Conservation (phyloP, 306 rosid species). For the Hippophae rhamnoides region DNA sequence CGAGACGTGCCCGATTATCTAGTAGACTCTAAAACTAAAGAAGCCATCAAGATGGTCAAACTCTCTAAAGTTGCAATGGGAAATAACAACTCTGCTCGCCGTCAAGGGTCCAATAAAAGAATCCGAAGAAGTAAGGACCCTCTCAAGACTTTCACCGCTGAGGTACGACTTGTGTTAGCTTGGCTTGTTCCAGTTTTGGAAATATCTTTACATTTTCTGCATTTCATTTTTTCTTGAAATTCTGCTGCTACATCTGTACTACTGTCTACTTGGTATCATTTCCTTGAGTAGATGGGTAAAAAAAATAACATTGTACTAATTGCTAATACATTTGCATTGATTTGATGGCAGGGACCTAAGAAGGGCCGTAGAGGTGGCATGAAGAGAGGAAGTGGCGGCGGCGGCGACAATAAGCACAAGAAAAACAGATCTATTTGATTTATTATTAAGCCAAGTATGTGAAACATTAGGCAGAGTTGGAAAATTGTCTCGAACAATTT, state of each 20-base stretch:
- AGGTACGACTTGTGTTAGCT: conserved; percentile 1
- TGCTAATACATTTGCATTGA: not conserved
- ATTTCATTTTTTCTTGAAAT: not conserved
- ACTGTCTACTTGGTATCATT: not conserved
- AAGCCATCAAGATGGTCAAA: conserved; percentile 65
- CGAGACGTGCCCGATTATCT: conserved; percentile 80
- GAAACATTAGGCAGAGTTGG: too few species aligned
- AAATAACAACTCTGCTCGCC: conserved; percentile 4
- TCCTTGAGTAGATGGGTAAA: too few species aligned
- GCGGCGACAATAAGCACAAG: not conserved
- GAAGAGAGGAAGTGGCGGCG: conserved; percentile 5
- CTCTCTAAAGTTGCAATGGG: conserved; percentile 56
- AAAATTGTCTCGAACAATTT: not conserved
- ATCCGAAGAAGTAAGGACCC: conserved; percentile 19
- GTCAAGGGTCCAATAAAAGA: conserved; percentile 4
- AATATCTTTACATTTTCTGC: not conserved
- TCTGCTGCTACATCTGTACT: not conserved
- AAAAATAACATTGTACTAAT: not conserved
- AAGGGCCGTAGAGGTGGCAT: conserved; percentile 9
- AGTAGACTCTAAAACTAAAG: conserved; percentile 61
- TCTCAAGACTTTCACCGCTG: conserved; percentile 22
- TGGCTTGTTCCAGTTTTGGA: not conserved
- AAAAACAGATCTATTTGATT: conserved; percentile 9
- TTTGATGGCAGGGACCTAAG: conserved; percentile 9
- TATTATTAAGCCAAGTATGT: not conserved